Base-by-base conservation (phyloP, 192 early-diverging fungal genomes). In the Backusella westeae region DNA sequence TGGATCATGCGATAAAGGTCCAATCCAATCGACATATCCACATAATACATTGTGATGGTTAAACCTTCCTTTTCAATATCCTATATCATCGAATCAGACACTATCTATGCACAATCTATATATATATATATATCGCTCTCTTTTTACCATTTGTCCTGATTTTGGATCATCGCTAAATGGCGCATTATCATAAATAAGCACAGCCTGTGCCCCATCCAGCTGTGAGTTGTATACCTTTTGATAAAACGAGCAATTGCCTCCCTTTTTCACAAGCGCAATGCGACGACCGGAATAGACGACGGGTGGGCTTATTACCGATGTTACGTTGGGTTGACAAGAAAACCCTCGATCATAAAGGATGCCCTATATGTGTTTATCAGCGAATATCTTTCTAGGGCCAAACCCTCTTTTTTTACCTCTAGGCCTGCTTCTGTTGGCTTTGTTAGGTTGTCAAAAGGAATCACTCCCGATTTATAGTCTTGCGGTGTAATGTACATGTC, bases 151-250 rank as follows among this genome's bases (percentile, higher is more conserved):
- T n/a, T 44, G 34, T 5, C 68, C 68, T 26, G 69, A 49, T 34
- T 53, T 67, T 10, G 74, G 67, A 23, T 75, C 73, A 2, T 67
- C 67, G 59, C 71, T 68, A 71, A 78, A 75, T 0, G 72, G 35
- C 23, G 74, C 59, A 34, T 80, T 76, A 68, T 79, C 80, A 65
- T 82, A 88, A 21, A 86, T 67, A 10, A 88, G 74, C 6, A 77
- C 80, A 1, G 69, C 85, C 0, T 69, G 44, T 15, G 85, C 80
- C 3, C 59, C 67, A 26, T 84, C 79, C 34, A 68, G 34, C 26
- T 79, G 72, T 7, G 83, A 82, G 70, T 70, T 63, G 5, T 73
- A 68, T 15, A 82, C 63, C 63, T 88, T 88, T 21, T 78, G 42
- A 1, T 73, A 67, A 65, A 88, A 79, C 1, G 66, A 42, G 65